phyloP scores from a whole-genome alignment of 768 basidiomycete genomes.

The Nidularia pulvinata region DNA sequence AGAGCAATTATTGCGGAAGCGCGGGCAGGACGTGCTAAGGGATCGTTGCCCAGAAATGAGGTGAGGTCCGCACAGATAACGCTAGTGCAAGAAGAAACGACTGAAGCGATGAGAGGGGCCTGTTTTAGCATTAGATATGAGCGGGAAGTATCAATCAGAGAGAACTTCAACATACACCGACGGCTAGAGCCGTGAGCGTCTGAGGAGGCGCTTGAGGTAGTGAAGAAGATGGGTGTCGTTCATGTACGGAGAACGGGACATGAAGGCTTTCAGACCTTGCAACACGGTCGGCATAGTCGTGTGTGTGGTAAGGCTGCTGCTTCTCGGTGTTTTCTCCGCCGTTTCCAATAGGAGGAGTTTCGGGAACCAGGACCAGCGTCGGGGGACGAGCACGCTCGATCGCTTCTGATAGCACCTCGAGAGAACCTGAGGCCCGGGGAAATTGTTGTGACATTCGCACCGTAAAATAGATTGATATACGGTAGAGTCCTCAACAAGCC shows the following conservation, averaged over 20 bases:
- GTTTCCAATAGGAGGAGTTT: not conserved
- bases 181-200: not conserved
- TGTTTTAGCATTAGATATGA: not conserved
- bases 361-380: not conserved
- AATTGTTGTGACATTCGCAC: not conserved
- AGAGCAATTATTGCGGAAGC: constrained; percentile 3
- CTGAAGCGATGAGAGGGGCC: constrained; percentile 8
- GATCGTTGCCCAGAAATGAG: not conserved
- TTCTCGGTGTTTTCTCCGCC: not conserved
- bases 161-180: not conserved
- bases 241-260: not conserved
- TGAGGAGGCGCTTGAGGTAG: not conserved
- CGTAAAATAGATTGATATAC: no score
- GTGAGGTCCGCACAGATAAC: constrained; percentile 5
- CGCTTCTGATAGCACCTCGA: not conserved
- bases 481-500: no score
- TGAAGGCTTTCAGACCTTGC: not conserved
- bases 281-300: not conserved
- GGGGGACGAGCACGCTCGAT: not conserved
- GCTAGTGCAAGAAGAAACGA: constrained; percentile 4
- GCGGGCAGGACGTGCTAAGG: constrained; percentile 3
- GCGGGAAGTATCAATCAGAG: not conserved
- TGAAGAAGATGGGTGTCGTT: not conserved
- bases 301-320: not conserved
- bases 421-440: not conserved